Conservation (phyloP, 1,139 yeast genomes). For the Geotrichum histeridarum region DNA sequence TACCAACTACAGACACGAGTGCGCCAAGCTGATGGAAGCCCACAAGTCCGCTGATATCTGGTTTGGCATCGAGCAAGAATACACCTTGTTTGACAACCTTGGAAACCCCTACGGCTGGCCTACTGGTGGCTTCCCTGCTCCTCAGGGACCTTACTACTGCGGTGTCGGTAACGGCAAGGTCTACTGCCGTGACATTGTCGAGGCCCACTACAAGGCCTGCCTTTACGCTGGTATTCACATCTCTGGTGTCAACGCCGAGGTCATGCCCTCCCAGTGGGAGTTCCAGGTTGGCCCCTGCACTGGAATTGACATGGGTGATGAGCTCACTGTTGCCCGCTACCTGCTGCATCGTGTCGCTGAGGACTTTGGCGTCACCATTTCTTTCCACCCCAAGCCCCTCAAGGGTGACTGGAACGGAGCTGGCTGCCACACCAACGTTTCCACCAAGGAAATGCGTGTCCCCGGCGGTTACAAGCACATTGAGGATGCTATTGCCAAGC, state of each 20-base stretch:
- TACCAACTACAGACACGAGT: slow-evolving; percentile 96
- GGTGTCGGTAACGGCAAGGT: slow-evolving; percentile 99
- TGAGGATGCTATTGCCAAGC: slow-evolving; percentile 87
- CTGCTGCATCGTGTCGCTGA: slow-evolving; percentile 91
- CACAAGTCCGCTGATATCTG: slow-evolving; percentile 81
- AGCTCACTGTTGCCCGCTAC: slow-evolving; percentile 94
- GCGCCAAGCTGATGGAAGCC: slow-evolving; percentile 92
- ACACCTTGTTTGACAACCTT: slow-evolving; percentile 87
- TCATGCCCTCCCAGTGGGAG: slow-evolving; percentile 99
- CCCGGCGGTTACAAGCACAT: slow-evolving; percentile 96
- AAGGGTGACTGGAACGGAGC: slow-evolving; percentile 99
- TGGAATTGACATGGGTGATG: slow-evolving; percentile 95
- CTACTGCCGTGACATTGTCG: slow-evolving; percentile 95
- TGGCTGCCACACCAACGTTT: slow-evolving; percentile 98
- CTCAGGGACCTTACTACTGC: slow-evolving; percentile 99
- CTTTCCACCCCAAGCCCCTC: slow-evolving; percentile 98
- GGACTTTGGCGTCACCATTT: slow-evolving; percentile 96
- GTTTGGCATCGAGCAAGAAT: slow-evolving; percentile 99
- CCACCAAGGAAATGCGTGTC: slow-evolving; percentile 83
- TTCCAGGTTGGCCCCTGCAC: slow-evolving; percentile 98
- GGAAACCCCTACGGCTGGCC: slow-evolving; percentile 98
- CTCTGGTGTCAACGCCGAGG: slow-evolving; percentile 98
- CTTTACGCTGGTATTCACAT: slow-evolving; percentile 82
- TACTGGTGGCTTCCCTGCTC: slow-evolving; percentile 99
- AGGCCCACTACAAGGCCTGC: slow-evolving; percentile 98